Base-by-base conservation (phyloP, 2,329 filamentous ascomycete genomes). In the Fusarium globosum region DNA sequence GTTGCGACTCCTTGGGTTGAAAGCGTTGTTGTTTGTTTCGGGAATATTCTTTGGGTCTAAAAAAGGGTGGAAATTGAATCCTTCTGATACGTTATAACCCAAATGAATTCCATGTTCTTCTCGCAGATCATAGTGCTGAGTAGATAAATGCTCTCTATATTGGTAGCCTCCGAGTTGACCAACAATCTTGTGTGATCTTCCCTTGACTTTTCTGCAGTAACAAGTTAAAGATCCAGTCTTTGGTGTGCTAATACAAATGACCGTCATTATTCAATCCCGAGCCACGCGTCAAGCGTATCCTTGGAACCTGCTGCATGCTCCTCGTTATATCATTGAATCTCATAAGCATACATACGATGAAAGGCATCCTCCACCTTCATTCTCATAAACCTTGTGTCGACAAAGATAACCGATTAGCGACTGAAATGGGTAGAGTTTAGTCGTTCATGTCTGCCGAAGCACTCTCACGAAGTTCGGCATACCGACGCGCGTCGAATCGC, bases 401-500 rank as follows among this genome's bases (percentile, higher is more conserved):
- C 33, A n/a, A 45, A n/a, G 38, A 23, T 12, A 52, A 41, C 15
- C n/a, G 14, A 28, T 21, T 33, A 36, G 20, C 33, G 26, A 30
- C 15, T 39, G 46, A 23, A 23, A 18, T 12, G 35, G 33, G n/a
- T 56, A 30, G 28, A 15, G 28, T 26, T 68, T 51, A 78, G 39
- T 74, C 69, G 28, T 64, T 63, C 69, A 90, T 80, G 75, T 90
- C 89, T 5, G 85, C 84, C 62, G 90, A 79, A 43, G 85, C 88
- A 57, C 81, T 83, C 73, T 87, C 86, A 20, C 87, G 81, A 14
- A 90, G 81, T 26, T 83, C 83, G 77, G 88, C 86, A 75, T 91
- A 90, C 42, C 86, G 83, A 49, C 81, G 79, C 11, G 81, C 80
- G 69, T 91, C 86, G 72, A 91, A 91, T 28, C 88, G 85, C 72